Evolutionary conservation across 345 rosid species (phyloP), one percentile per base, ranked within the genome.

Genomic region (Euphorbia lathyris): DNA sequence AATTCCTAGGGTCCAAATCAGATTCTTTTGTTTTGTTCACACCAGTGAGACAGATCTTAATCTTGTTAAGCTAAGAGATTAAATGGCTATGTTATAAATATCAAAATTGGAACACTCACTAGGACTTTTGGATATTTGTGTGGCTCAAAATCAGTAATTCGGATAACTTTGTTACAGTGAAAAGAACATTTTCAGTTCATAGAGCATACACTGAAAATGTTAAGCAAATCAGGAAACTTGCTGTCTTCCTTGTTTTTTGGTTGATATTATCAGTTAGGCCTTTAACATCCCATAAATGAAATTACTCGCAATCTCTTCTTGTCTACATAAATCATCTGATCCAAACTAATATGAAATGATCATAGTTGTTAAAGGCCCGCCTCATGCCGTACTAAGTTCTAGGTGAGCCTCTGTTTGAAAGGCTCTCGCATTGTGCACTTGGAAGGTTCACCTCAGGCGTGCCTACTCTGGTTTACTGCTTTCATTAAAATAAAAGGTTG

Each of bases 91-190:
- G n/a, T n/a, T n/a, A n/a, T n/a, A n/a, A n/a, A n/a, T n/a, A n/a
- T 69, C 43, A 30, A 61, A 65, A 1, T 57, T 51, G 29, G 13
- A 30, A 43, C 65, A 20, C 14, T 30, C 12, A 34, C 4, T 30
- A 55, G 17, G n/a, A 56, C 36, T 2, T 30, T n/a, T 67, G 55
- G 11, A 16, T 56, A 4, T 52, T 10, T 32, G 47, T 32, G 9
- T 69, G 14, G 19, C 43, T 69, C 19, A 25, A 26, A 27, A n/a
- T 36, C 45, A 14, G 29, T 53, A 1, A 19, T 42, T 20, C 23
- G 16, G 30, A 47, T 36, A 56, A 12, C 38, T 66, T 17, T 65
- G 36, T 27, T 65, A 58, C 22, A 59, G 32, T 23, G 70, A 38
- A 22, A 30, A 58, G 27, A 23, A n/a, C n/a, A n/a, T n/a, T n/a